Evolutionary conservation across 192 early-diverging fungal genomes (phyloP).

Genomic region (Neocallimastix lanati): DNA sequence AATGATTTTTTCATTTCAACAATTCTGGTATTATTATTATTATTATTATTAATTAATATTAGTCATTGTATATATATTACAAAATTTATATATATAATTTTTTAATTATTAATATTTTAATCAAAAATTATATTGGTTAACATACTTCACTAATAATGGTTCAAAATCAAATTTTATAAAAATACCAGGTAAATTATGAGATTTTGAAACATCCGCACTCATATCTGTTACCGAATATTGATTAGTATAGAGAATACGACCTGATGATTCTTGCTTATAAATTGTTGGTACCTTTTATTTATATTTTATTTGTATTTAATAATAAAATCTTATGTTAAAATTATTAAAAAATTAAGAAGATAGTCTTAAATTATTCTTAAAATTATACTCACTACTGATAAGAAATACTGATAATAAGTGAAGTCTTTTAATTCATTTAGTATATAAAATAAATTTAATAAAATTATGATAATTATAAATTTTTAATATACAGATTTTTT

Average conservation of each 20-base stretch:
- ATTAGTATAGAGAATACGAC: constrained; percentile 54
- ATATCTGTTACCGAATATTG: constrained; percentile 87
- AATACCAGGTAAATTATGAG: constrained; percentile 26
- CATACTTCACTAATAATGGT: constrained; percentile 40
- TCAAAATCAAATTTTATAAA: constrained; percentile 89
- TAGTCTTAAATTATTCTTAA: not conserved
- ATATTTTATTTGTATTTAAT: too few species aligned
- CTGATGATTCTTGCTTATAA: constrained; percentile 27
- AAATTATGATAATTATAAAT: too few species aligned
- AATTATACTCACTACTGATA: constrained; percentile 50
- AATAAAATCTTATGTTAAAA: too few species aligned
- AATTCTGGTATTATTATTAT: constrained; percentile 25
- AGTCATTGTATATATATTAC: too few species aligned
- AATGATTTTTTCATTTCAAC: constrained; percentile 43
- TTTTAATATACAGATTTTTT: too few species aligned
- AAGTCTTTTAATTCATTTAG: constrained; percentile 24
- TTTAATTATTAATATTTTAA: too few species aligned
- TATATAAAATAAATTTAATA: too few species aligned
- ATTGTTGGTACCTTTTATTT: constrained; percentile 43
- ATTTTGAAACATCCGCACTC: not conserved
- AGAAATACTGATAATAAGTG: constrained; percentile 70
- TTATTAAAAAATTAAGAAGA: too few species aligned
- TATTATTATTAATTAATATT: too few species aligned
- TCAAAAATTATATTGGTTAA: too few species aligned
- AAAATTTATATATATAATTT: too few species aligned